Percentiles rank a stretch among this genome's conserved stretches.
Conservation (phyloP, 163 green algal species). For the Scenedesmus sp. region DNA sequence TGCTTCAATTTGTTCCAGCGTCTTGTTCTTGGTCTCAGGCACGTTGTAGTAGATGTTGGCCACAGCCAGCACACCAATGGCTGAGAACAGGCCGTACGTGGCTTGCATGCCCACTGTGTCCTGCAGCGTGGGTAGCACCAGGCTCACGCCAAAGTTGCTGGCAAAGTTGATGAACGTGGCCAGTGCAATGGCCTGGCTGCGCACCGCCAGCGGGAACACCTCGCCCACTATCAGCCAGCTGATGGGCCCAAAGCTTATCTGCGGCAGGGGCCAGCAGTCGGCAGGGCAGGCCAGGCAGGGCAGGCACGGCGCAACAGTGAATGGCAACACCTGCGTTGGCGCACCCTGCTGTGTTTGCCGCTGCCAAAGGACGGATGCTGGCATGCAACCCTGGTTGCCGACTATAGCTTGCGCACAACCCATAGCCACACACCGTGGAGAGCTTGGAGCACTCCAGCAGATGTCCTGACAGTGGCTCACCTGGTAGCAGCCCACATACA, state of each 20-base stretch:
- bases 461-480: constrained; percentile 45
- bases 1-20: constrained; percentile 87
- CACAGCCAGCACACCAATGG: constrained; percentile 80
- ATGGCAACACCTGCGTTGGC: too few species aligned
- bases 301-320: too few species aligned
- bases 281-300: not conserved
- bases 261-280: not conserved
- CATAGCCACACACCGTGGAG: too few species aligned
- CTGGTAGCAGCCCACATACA: constrained; percentile 93
- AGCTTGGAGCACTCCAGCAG: not conserved
- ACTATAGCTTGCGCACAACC: too few species aligned
- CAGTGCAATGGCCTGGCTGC: constrained; percentile 84
- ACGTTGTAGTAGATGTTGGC: constrained; percentile 84
- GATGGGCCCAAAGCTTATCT: constrained; percentile 93
- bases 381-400: not conserved
- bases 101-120: constrained; percentile 72
- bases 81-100: constrained; percentile 87
- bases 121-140: constrained; percentile 80
- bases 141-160: constrained; percentile 84
- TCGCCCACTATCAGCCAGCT: constrained; percentile 94
- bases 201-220: constrained; percentile 90
- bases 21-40: constrained; percentile 94
- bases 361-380: not conserved
- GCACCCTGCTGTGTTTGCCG: too few species aligned
- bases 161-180: constrained; percentile 94